Conservation (phyloP, 2,329 filamentous ascomycete genomes). For the Daldinia sp. region DNA sequence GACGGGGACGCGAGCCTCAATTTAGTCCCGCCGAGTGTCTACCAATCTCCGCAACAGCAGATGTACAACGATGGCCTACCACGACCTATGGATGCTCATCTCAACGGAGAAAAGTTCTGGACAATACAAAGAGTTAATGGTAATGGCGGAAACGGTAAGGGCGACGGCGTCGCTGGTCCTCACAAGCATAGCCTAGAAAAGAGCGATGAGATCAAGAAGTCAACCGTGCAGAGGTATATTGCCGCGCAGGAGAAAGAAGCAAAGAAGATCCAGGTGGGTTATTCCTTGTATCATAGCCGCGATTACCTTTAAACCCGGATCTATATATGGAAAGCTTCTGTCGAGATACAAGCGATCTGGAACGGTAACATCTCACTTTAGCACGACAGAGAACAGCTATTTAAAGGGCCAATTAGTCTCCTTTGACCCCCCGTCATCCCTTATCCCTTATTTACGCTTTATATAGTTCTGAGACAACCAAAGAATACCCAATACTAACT, state of each 20-base stretch:
- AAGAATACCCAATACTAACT: conserved; percentile 14
- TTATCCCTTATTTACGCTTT: neutral
- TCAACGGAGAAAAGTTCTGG: conserved; percentile 66
- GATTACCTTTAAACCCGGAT: conserved; percentile 16
- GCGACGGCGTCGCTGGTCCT: conserved; percentile 73
- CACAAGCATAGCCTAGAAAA: conserved; percentile 77
- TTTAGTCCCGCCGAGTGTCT: conserved; percentile 31
- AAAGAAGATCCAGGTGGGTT: conserved; percentile 65
- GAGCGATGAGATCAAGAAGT: conserved; percentile 84
- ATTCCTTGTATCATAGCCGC: conserved; percentile 28
- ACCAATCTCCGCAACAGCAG: conserved; percentile 39
- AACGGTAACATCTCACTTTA: conserved; percentile 8
- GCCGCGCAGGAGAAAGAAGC: conserved; percentile 71
- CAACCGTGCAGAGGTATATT: conserved; percentile 73
- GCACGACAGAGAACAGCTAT: conserved; percentile 3
- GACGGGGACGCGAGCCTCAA: conserved; percentile 40
- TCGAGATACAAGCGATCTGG: conserved; percentile 11
- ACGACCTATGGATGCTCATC: conserved; percentile 50
- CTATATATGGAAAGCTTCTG: conserved; percentile 27
- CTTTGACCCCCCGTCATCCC: neutral
- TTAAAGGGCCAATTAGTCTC: neutral
- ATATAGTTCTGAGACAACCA: neutral
- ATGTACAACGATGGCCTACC: conserved; percentile 37
- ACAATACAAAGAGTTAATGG: conserved; percentile 82
- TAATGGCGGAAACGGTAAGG: conserved; percentile 76